A percentile compares a stretch with the other conserved stretches of the same genome.
Evolutionary conservation across 805 yeast genomes (phyloP).

Genomic region (Yarrowia sp.): DNA sequence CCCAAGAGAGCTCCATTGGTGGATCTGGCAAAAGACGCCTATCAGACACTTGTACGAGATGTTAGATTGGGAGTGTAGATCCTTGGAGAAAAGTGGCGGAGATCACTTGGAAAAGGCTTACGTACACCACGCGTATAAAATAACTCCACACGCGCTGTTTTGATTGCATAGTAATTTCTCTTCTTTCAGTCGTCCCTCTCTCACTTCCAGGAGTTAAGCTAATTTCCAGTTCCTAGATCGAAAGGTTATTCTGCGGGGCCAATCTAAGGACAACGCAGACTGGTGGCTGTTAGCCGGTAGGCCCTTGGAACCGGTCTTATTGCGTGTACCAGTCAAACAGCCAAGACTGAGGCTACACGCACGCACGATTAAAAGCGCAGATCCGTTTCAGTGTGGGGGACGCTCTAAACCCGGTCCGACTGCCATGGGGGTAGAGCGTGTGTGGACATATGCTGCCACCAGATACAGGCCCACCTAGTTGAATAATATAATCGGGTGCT

Average conservation of each 20-base stretch:
- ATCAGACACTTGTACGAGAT: too few relatives aligned
- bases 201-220: background rate
- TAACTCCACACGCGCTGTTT: background rate
- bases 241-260: constrained; percentile 23
- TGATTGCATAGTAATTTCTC: constrained; percentile 3
- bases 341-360: too few relatives aligned
- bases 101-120: background rate
- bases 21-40: background rate
- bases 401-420: background rate
- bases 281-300: too few relatives aligned
- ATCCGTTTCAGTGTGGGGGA: too few relatives aligned
- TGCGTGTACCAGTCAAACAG: too few relatives aligned
- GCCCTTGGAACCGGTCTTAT: too few relatives aligned
- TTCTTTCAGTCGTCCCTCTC: background rate
- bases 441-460: background rate
- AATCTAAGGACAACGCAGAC: constrained; percentile 11
- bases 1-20: too few relatives aligned
- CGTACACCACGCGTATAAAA: background rate
- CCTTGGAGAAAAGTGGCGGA: too few relatives aligned
- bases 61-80: background rate
- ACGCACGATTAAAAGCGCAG: too few relatives aligned
- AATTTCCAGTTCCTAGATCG: constrained; percentile 25
- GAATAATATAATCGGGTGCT: constrained; percentile 8
- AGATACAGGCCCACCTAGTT: constrained; percentile 17
- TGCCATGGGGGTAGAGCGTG: background rate